A percentile compares a stretch with the other conserved stretches of the same genome.
These are phyloP conservation scores for Saturnispora bothae DNA, from an alignment of 805 yeast species.

Conservation along the genomic window DNA sequence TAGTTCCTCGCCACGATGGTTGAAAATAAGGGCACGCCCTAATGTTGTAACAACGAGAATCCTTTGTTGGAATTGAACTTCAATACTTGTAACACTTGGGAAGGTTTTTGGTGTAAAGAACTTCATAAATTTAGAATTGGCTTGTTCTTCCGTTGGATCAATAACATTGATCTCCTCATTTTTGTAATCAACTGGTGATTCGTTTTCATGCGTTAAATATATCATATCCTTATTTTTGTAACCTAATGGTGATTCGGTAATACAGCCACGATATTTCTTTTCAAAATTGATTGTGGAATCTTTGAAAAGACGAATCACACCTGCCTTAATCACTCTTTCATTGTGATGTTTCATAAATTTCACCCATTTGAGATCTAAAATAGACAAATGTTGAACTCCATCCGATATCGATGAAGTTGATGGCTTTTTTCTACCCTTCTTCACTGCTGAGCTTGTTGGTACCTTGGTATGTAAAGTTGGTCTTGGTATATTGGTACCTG, in stretches of 20 bases:
- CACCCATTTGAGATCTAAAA: constrained; percentile 51
- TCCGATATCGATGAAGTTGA: not conserved
- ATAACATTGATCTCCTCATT: constrained; percentile 14
- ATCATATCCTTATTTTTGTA: constrained; percentile 28
- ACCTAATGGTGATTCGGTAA: constrained; percentile 54
- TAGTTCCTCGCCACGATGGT: constrained; percentile 34
- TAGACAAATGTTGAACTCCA: constrained; percentile 30
- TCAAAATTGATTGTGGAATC: constrained; percentile 42
- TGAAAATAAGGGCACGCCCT: constrained; percentile 53
- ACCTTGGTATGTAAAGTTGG: constrained; percentile 34
- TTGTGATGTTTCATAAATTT: constrained; percentile 41
- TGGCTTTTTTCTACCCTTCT: not conserved
- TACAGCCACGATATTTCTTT: constrained; percentile 42
- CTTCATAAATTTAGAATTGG: constrained; percentile 15
- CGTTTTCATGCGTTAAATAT: constrained; percentile 10
- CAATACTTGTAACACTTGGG: constrained; percentile 7
- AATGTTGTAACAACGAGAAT: constrained; percentile 48
- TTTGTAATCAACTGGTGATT: constrained; percentile 22
- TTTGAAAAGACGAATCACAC: constrained; percentile 38
- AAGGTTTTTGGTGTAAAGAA: constrained; percentile 18
- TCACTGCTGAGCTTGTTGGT: constrained; percentile 9
- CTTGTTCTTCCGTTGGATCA: constrained; percentile 14
- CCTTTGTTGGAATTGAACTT: constrained; percentile 30
- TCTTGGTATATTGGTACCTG: constrained; percentile 49
- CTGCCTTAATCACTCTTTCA: constrained; percentile 51